A percentile compares a stretch with the other conserved stretches of the same genome.
phyloP scores from a whole-genome alignment of 148 eudicot species.

The Hydrangea macrophylla region DNA sequence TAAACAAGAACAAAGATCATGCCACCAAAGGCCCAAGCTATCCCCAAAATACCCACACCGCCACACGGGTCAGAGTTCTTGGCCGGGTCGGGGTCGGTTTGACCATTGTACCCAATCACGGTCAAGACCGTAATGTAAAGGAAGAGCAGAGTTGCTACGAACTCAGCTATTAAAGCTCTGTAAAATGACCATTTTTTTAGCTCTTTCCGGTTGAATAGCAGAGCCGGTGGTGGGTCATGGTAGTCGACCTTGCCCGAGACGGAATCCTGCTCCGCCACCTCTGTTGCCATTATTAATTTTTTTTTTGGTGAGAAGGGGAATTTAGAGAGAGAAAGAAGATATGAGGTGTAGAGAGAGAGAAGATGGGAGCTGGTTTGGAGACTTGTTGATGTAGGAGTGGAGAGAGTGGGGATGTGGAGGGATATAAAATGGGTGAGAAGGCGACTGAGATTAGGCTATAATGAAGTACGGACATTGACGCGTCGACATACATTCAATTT shows the following conservation, averaged over 20 bases:
- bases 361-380: too few relatives aligned
- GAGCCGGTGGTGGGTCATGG: constrained; percentile 37
- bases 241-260: constrained; percentile 28
- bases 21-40: constrained; percentile 29
- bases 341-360: not conserved
- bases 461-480: too few relatives aligned
- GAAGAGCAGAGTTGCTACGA: constrained; percentile 34
- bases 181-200: constrained; percentile 22
- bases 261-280: constrained; percentile 28
- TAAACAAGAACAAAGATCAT: constrained; percentile 28
- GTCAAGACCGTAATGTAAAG: constrained; percentile 38
- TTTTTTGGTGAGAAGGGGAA: too few relatives aligned
- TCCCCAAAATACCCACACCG: constrained; percentile 26
- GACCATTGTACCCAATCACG: constrained; percentile 39
- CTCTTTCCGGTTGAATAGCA: constrained; percentile 16
- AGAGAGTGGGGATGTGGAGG: not conserved
- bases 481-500: too few relatives aligned
- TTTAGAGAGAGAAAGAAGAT: not conserved
- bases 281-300: constrained; percentile 23
- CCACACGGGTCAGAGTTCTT: constrained; percentile 10
- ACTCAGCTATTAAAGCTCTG: constrained; percentile 27
- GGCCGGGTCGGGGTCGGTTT: constrained; percentile 20
- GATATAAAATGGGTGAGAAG: too few relatives aligned
- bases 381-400: constrained; percentile 7
- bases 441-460: too few relatives aligned